Evolutionary conservation across 805 yeast genomes (phyloP), one percentile per base, ranked within the genome.

Genomic region (Priceomyces fermenticarens): DNA sequence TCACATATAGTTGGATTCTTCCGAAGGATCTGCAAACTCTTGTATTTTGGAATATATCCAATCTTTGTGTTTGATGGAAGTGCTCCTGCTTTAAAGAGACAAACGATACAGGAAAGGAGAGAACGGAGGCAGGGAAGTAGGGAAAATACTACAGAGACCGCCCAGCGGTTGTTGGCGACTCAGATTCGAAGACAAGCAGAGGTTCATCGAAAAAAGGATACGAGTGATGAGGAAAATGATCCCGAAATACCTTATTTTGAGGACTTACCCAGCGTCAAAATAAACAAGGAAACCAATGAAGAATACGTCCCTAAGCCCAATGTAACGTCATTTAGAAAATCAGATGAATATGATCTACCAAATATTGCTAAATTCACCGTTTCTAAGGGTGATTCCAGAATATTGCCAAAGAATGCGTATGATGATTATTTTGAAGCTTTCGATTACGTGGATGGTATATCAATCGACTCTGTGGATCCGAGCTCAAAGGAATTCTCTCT

Each of bases 1-100:
- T 83, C 97, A 0, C 99, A 93, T 59, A 79, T 93, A 13, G 86
- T 89, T n/a, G 99, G 99, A 7, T 93, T 93, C 54, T 91, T 91
- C 60, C 67, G 98, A 47, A 73, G 99, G 40, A 89, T 93, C 11
- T 90, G 98, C 65, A 93, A 93, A 53, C 64, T 93, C 45, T 61
- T 93, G 16, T 93, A 80, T 58, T 86, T 83, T 65, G 98, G 97
- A 0, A 88, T 85, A 13, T 73, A 69, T 38, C 98, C 98, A 0
- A 84, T 90, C 4, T 90, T 90, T 70, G 93, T 90, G 1, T 90
- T 90, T 68, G 98, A 90, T 66, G 98, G 98, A 20, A 96, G 93
- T 1, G 97, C 95, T 0, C 97, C 97, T 0, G 71, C 73, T 1
- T 63, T 93, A 54, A 93, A 93, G 66, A 70, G 82, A 47, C 81